Evolutionary conservation across 2,329 filamentous ascomycete species (phyloP), one percentile per base, ranked within the genome.

Genomic region (Cladorrhinum sp.): DNA sequence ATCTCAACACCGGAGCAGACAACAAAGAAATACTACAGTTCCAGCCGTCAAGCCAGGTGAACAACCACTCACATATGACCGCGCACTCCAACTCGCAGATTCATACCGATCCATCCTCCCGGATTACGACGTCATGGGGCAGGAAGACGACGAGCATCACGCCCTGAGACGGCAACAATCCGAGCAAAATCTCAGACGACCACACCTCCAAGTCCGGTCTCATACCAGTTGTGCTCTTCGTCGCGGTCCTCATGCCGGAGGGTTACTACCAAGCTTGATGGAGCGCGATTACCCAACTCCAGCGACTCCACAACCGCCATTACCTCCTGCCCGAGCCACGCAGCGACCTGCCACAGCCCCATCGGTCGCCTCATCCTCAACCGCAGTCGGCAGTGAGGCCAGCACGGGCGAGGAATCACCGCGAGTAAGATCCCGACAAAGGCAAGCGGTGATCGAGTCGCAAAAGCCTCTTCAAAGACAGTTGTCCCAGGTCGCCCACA

Each of bases 61-160:
- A 2, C 39, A 28, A 23, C 42, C 55, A 1, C 56, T 55, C 2
- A 39, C 33, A 4, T 55, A 66, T 33, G 64, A 66, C 60, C 26
- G 64, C 30, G 62, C 64, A 3, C 57, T 59, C 4, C 50, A 52
- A 6, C 59, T 66, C 3, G 62, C 60, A 3, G 62, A 66, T n/a
- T 54, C 58, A 0, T 66, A 66, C 42, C 60, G 54, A 4, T 39
- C 62, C 3, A 53, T 66, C 21, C 62, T 66, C 16, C 64, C 64
- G 1, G 55, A 65, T 23, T 50, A 57, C 23, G 50, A 59, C 8
- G 4, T 33, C 33, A 54, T 65, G 26, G 59, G 60, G 30, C 42
- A 36, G 12, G 12, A 36, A 3, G 14, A 36, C 33, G 12, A 23
- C 49, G 33, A 18, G n/a, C n/a, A n/a, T n/a, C n/a, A n/a, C n/a